Base-by-base conservation (phyloP, 345 rosid genomes). In the Gossypium anomalum region DNA sequence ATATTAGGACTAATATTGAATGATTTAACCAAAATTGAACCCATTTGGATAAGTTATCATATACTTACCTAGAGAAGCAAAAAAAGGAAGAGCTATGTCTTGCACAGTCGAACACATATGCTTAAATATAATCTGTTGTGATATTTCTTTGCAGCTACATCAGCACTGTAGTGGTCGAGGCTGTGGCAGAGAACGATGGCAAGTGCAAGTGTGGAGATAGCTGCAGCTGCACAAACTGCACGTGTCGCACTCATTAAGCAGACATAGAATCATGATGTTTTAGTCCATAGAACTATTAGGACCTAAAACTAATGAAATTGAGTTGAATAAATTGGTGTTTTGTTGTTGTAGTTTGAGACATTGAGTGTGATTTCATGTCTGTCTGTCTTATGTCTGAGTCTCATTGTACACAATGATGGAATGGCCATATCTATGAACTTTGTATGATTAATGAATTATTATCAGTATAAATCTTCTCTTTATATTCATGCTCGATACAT, bases 191-290 rank as follows among this genome's bases (percentile, higher is more conserved):
- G 82, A 73, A 85, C 55, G 87, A 87, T 1, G 89, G 93, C 77
- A 79, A 88, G 71, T 93, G 98, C 97, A 87, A 90, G 87, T 93
- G 98, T 71, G 93, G 98, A n/a, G 12, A 83, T 45, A 75, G 43
- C 85, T 91, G 98, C 91, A 16, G 83, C 56, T 93, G 98, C 80
- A 64, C 73, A 34, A 16, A 78, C 83, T 93, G 97, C 90, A 82
- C 91, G 58, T 90, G 98, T 63, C 88, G 68, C 61, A 88, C 64
- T 62, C 84, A 84, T 13, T 85, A 43, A 89, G 70, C 53, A 5
- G 41, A 66, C n/a, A 61, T 9, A 29, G 11, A 29, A 63, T 6
- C 10, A 38, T 16, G 45, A 62, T 70, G 74, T 34, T n/a, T 3
- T 10, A n/a, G 63, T n/a, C n/a, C 60, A 34, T 56, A 15, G 19